Conservation (phyloP, 306 rosid genomes). For the Begonia masoniana region DNA sequence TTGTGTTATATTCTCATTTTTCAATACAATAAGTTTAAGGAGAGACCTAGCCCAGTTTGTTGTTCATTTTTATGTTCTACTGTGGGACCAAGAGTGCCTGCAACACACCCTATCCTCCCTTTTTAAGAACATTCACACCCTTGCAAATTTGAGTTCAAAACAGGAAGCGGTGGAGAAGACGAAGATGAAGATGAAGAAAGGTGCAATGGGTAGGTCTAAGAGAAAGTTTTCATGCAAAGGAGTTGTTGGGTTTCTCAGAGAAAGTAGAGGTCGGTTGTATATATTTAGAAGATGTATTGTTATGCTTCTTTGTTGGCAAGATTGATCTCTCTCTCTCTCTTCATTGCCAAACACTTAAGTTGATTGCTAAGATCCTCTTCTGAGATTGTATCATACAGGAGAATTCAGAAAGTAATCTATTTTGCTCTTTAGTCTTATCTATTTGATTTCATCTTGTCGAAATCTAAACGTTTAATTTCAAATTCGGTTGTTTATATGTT, state of each 20-base stretch:
- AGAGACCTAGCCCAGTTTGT: too few relatives aligned
- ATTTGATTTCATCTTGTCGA: too few relatives aligned
- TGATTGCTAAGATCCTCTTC: too few relatives aligned
- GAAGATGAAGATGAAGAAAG: slow-evolving; percentile 1
- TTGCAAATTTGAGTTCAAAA: neutral
- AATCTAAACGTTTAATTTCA: too few relatives aligned
- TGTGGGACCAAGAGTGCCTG: neutral
- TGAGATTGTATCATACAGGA: too few relatives aligned
- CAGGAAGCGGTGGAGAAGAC: neutral
- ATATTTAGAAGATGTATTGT: slow-evolving; percentile 7
- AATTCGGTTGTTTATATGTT: too few relatives aligned
- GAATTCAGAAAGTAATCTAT: too few relatives aligned
- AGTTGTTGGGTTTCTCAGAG: neutral
- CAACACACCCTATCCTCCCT: neutral
- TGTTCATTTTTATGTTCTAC: neutral
- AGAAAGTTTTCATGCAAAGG: slow-evolving; percentile 6
- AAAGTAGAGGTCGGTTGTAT: slow-evolving; percentile 8
- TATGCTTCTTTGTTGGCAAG: slow-evolving; percentile 7
- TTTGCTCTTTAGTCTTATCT: too few relatives aligned
- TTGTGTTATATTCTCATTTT: too few relatives aligned
- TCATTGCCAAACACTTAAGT: too few relatives aligned
- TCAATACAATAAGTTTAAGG: too few relatives aligned
- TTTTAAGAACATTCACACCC: neutral
- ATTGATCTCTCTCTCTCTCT: slow-evolving; percentile 2
- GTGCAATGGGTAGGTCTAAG: neutral